These are phyloP conservation scores for Citrus glauca DNA, from an alignment of 345 rosid species.

Conservation along the genomic window DNA sequence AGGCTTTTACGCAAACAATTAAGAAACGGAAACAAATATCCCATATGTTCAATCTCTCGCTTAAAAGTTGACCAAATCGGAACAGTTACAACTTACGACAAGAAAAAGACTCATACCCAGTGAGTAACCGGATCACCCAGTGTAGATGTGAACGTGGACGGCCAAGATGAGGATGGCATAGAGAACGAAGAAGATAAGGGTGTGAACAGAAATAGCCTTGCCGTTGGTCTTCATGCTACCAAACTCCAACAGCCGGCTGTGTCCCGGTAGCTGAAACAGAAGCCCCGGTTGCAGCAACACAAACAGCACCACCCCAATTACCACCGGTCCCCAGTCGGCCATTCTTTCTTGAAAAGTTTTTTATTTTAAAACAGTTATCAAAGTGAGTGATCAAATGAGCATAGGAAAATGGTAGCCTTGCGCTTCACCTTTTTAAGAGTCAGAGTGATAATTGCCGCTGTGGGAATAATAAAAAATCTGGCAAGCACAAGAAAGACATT, in stretches of 20 bases:
- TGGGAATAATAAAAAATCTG: background rate
- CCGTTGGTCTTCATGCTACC: constrained; percentile 95
- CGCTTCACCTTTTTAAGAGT: too few species aligned
- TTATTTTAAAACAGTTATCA: background rate
- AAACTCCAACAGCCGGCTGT: constrained; percentile 51
- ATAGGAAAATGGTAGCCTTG: background rate
- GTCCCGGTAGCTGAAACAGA: constrained; percentile 71
- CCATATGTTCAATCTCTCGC: background rate
- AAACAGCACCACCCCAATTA: constrained; percentile 80
- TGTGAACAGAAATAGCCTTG: constrained; percentile 76
- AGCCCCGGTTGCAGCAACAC: constrained; percentile 86
- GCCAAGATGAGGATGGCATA: constrained; percentile 76
- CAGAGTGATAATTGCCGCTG: background rate
- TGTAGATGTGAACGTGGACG: constrained; percentile 75
- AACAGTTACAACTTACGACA: background rate
- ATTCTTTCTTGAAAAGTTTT: constrained; percentile 21
- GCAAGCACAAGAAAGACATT: constrained; percentile 12
- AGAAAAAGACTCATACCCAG: background rate
- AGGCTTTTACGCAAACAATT: background rate
- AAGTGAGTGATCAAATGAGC: background rate
- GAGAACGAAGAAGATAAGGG: constrained; percentile 75
- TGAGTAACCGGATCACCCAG: constrained; percentile 36
- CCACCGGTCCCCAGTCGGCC: constrained; percentile 98
- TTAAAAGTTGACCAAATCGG: background rate
- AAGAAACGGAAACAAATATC: background rate